Evolutionary conservation across 2,329 filamentous ascomycete genomes (phyloP), one percentile per base, ranked within the genome.

Genomic region (Pyricularia sp.): DNA sequence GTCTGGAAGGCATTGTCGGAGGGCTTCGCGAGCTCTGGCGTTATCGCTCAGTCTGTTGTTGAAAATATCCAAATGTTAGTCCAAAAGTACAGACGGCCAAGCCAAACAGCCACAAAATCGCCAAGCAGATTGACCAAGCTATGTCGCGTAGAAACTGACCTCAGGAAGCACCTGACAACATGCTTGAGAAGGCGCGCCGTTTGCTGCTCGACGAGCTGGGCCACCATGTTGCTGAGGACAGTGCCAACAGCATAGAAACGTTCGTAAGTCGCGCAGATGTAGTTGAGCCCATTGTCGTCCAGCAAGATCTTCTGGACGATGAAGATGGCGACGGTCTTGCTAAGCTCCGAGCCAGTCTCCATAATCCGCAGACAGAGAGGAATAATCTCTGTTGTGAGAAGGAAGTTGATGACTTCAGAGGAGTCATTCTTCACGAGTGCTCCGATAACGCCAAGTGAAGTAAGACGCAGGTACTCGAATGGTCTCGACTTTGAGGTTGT

Each of bases 271-370:
- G 96, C 94, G 81, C 95, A 99, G 70, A 99, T 99, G 80, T 99
- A 99, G 76, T 95, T 95, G 71, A 99, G 86, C 4, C 95, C 95
- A 75, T 97, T 94, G 75, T 99, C 95, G 77, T 99, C 95, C 2
- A 99, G 87, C 68, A 99, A 82, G 30, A 99, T 99, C 85, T 99
- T 99, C 81, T 99, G 95, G 23, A 99, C 95, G 75, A 99, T 99
- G 83, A 99, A 99, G 75, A 99, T 99, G 70, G 95, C 95, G 17
- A 99, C 95, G 0, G 95, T 99, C 84, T 99, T 99, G 84, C 93
- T 97, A 70, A 99, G 86, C 80, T 99, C 95, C 0, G 94, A 97
- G 66, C 95, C 95, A 0, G 95, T 99, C 83, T 99, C 95, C 95
- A 99, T 99, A 76, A 99, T 99, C 71, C 95, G 90, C 64, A 99